Base-by-base conservation (phyloP, 2,329 filamentous ascomycete genomes). In the Arthrobotrys megalospora region DNA sequence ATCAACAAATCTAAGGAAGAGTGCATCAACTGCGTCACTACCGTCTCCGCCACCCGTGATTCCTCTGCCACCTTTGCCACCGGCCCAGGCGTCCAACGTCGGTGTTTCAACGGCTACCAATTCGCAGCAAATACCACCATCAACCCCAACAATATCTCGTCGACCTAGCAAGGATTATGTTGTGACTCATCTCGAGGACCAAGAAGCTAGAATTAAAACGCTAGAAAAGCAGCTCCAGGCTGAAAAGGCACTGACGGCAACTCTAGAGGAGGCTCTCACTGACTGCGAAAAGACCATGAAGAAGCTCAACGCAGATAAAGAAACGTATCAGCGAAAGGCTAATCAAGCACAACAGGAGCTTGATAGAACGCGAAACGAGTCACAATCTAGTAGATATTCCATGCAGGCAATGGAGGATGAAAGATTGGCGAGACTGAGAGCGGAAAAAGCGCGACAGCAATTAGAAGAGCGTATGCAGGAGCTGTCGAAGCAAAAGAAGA, bases 201-300 rank as follows among this genome's bases (percentile, higher is more conserved):
- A 97, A 84, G 96, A 99, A 84, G 92, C 93, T 50, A 94, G 94
- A 80, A 96, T 99, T 83, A 91, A 92, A 77, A 96, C 93, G 6
- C 97, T 99, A 80, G 95, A 99, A 87, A 98, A 97, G 87, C 94
- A 98, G 83, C 89, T 99, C 24, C 92, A 92, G 80, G 96, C 96
- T 2, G 96, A 99, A 87, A 97, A 97, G 84, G 95, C 98, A 84
- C 90, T 99, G 76, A 99, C 95, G 0, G 91, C 93, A 58, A 98
- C 95, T 1, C 89, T 99, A 45, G 96, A 99, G 84, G 95, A 98
- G 85, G 96, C 96, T 6, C 90, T 99, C 34, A 95, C 93, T 1
- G 96, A 99, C 82, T 89, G 99, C 43, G 96, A 99, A 85, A 90
- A 90, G 70, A 82, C 81, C 2, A 81, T 82, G 81, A 82, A 82